Base-by-base conservation (phyloP, 352 stramenopile species). In the Discostella stelligera region DNA sequence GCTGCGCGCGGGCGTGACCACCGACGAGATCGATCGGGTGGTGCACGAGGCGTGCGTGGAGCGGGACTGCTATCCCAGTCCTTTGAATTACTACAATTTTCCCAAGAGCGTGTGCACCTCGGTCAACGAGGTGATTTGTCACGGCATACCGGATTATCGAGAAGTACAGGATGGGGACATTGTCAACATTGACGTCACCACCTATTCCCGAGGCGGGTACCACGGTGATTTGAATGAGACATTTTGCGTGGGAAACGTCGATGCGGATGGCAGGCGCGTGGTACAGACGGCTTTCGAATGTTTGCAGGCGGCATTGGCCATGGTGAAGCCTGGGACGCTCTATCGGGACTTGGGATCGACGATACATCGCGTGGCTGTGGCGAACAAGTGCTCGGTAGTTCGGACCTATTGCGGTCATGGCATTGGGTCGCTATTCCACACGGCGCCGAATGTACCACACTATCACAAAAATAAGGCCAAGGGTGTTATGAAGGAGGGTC, bases 151-250 rank as follows among this genome's bases (percentile, higher is more conserved):
- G 2, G 97, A 99, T 90, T 96, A 92, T 69, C 87, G 96, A 64
- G 90, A 96, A 65, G 72, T 92, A 23, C 68, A 89, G 69, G 80
- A 91, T 85, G 84, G 87, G 13, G 84, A 92, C 69, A 98, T 99
- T 88, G 95, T 99, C 13, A 99, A 99, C 86, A 90, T 99, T 39
- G 97, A 99, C 87, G 92, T 99, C 8, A 97, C 95, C 6, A 95
- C 97, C 3, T 99, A 97, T 90, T 85, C 90, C 48, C 41, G 79
- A 41, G 90, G 97, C 78, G 96, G 95, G 66, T 98, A 96, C 83
- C 97, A 99, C 79, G 94, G 91, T 41, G 97, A 99, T 81, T 89
- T 99, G 59, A 99, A 99, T 79, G 97, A 99, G 80, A 99, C 97
- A 18, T 99, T 98, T 82, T 84, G 97, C 37, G 94, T 99, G 0